Evolutionary conservation across 2,329 filamentous ascomycete genomes (phyloP).

Genomic region (Fusarium dlaminii): DNA sequence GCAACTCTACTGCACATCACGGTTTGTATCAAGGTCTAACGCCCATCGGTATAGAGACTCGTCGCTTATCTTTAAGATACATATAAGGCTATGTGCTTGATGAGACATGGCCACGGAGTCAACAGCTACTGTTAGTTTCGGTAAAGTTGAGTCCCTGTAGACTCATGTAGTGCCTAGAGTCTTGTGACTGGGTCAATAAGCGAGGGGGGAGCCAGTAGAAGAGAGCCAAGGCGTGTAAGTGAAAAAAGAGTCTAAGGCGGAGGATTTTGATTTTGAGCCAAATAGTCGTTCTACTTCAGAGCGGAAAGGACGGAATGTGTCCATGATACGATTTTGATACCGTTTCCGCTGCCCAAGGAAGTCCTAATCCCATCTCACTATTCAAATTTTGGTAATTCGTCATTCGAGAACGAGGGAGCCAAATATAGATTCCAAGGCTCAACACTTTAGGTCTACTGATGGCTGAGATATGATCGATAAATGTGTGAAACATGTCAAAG

Average conservation of each 20-base stretch:
- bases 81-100: background rate
- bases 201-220: background rate
- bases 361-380: background rate
- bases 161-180: background rate
- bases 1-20: background rate
- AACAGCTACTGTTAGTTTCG: background rate
- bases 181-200: background rate
- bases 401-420: background rate
- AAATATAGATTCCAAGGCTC: background rate
- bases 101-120: background rate
- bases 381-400: background rate
- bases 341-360: background rate
- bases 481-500: background rate
- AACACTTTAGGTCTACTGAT: background rate
- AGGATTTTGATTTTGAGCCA: background rate
- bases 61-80: background rate
- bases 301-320: background rate
- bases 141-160: background rate
- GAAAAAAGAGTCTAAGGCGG: background rate
- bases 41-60: background rate
- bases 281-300: background rate
- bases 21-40: conserved; percentile 5
- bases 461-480: background rate
- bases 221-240: background rate
- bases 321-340: background rate